Base-by-base conservation (phyloP, 2,329 filamentous ascomycete species). In the Xylaria sp. region DNA sequence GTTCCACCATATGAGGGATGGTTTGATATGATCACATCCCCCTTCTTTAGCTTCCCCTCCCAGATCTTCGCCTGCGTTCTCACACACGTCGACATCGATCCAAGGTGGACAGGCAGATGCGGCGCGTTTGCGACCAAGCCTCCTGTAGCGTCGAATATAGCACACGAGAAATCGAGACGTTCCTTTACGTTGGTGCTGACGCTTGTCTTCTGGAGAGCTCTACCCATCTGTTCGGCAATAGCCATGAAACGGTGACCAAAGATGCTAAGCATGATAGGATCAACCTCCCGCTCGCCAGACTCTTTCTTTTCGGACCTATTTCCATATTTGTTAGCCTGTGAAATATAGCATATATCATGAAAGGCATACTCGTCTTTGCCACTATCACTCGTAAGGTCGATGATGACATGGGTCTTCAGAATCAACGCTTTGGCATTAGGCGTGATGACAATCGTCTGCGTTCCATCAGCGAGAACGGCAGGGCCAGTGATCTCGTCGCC, bases 391-490 rank as follows among this genome's bases (percentile, higher is more conserved):
- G 90, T 88, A 50, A 96, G 87, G 72, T 97, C 94, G 76, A 98
- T 94, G 7, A 98, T 87, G 8, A 98, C 93, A 75, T 97, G 95
- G 0, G 94, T 97, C 71, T 93, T 87, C 20, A 97, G 90, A 39
- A 97, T 85, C 28, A 94, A 82, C 0, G 94, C 95, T 25, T 89
- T 88, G 2, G 94, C 89, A 37, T 88, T 88, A 0, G 94, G 95
- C 0, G 93, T 92, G 2, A 98, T 90, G 0, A 98, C 93, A 71
- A 98, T 96, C 0, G 95, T 98, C 80, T 98, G 95, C 0, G 92
- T 94, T 9, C 91, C 91, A 76, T 95, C 94, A 1, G 93, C 93
- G 67, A 97, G 87, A 81, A 97, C 93, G 0, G 94, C 94, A 0
- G 94, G 94, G 0, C 94, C 94, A 58, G 86, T 84, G 63, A 97